phyloP scores from a whole-genome alignment of 139 green algal genomes.

The Diplosphaera chodatii region DNA sequence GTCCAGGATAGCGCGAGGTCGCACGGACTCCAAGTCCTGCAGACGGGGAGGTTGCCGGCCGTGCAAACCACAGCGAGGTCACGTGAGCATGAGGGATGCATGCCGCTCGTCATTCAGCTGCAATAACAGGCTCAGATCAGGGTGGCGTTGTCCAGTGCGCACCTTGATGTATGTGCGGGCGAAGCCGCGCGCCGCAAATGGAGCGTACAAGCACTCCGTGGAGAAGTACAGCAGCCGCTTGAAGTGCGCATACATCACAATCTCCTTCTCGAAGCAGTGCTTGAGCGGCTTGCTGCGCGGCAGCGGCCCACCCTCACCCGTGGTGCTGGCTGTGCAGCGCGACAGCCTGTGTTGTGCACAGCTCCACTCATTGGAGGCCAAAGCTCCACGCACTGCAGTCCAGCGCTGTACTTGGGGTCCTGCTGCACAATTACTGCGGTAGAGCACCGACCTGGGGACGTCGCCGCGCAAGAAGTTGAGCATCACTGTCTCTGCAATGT shows the following conservation, averaged over 20 bases:
- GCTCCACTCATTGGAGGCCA: no score
- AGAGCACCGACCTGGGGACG: slow-evolving; percentile 49
- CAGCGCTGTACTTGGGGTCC: no score
- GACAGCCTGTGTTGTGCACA: no score
- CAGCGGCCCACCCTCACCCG: slow-evolving; percentile 61
- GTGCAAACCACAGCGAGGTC: no score
- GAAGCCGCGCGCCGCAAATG: slow-evolving; percentile 85
- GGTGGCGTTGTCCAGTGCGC: neutral
- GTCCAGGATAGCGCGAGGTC: slow-evolving; percentile 78
- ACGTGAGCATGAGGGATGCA: no score
- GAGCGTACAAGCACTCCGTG: slow-evolving; percentile 93
- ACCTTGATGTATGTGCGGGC: slow-evolving; percentile 91
- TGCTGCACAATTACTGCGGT: no score
- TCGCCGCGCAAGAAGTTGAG: slow-evolving; percentile 94
- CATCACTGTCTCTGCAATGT: slow-evolving; percentile 95
- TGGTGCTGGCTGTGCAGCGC: slow-evolving; percentile 77
- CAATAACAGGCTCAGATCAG: no score
- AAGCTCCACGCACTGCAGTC: no score
- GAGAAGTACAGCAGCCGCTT: slow-evolving; percentile 97
- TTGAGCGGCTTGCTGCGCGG: slow-evolving; percentile 96
- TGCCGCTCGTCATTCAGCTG: no score
- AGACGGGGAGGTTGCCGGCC: no score
- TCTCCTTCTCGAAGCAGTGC: slow-evolving; percentile 97
- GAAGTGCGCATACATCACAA: slow-evolving; percentile 99
- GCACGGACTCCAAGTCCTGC: slow-evolving; percentile 42